phyloP scores from a whole-genome alignment of 495 filamentous ascomycete genomes.

The Aeminium ludgeri region DNA sequence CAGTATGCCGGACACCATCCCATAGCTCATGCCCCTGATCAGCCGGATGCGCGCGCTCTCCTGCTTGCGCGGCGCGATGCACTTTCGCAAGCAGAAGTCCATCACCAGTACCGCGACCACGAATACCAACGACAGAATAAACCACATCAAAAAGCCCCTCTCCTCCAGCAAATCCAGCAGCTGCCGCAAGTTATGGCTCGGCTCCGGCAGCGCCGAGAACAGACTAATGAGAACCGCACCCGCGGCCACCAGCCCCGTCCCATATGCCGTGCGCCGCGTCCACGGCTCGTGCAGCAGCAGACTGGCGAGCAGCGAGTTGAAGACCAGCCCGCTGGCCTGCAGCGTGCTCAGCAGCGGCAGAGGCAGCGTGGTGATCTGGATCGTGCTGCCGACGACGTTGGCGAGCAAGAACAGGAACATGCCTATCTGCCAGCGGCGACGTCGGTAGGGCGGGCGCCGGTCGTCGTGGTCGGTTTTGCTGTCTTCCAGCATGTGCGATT shows the following conservation, averaged over 20 bases:
- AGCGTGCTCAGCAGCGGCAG: conserved; percentile 88
- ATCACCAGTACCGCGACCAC: conserved; percentile 51
- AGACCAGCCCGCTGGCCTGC: conserved; percentile 89
- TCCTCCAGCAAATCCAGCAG: conserved; percentile 59
- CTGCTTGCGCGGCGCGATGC: neutral
- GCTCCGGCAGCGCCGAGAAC: conserved; percentile 91
- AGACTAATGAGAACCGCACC: conserved; percentile 81
- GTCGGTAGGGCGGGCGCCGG: conserved; percentile 71
- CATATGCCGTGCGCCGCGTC: conserved; percentile 74
- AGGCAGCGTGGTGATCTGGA: conserved; percentile 93
- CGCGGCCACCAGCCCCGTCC: conserved; percentile 70
- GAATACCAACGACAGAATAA: conserved; percentile 57
- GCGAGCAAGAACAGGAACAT: conserved; percentile 94
- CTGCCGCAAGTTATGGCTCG: conserved; percentile 73
- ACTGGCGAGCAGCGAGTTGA: conserved; percentile 94
- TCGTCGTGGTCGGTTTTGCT: conserved; percentile 67
- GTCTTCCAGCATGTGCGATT: conserved; percentile 95
- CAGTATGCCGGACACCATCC: conserved; percentile 65
- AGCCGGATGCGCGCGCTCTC: conserved; percentile 48
- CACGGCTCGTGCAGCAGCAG: conserved; percentile 88
- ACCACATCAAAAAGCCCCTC: conserved; percentile 75
- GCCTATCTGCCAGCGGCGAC: conserved; percentile 88
- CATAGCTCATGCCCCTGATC: conserved; percentile 74
- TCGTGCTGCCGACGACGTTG: conserved; percentile 85
- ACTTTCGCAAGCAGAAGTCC: conserved; percentile 19